Evolutionary conservation across 441 rosid species (phyloP).

Genomic region (Manihot esculenta): DNA sequence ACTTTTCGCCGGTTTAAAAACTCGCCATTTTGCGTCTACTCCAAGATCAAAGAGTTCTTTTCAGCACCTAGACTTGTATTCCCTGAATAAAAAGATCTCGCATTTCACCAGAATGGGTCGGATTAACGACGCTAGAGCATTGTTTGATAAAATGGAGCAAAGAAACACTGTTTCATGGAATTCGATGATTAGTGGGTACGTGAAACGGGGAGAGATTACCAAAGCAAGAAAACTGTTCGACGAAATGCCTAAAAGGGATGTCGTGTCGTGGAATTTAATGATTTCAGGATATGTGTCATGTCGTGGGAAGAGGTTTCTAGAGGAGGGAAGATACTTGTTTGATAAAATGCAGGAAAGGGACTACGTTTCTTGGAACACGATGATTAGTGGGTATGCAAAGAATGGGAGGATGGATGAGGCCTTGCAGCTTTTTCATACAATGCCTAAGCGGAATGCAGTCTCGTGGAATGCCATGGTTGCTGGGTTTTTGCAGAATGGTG

Average conservation of each 20-base stretch:
- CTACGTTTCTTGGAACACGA: constrained; percentile 64
- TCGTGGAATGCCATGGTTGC: constrained; percentile 59
- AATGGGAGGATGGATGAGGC: constrained; percentile 53
- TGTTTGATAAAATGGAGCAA: constrained; percentile 39
- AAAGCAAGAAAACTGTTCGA: constrained; percentile 62
- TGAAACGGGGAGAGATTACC: constrained; percentile 43
- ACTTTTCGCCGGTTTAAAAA: not conserved
- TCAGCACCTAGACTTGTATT: constrained; percentile 25
- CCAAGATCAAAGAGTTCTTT: constrained; percentile 16
- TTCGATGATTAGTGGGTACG: constrained; percentile 58
- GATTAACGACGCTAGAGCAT: constrained; percentile 46
- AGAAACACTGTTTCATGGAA: constrained; percentile 61
- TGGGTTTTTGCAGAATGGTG: constrained; percentile 50
- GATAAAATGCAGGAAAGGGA: constrained; percentile 58
- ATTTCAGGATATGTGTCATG: constrained; percentile 58
- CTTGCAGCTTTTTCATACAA: constrained; percentile 36
- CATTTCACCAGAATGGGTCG: constrained; percentile 42
- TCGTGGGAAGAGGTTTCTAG: constrained; percentile 38
- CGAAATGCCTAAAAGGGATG: constrained; percentile 57
- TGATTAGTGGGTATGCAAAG: constrained; percentile 68
- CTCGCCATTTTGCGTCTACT: not conserved
- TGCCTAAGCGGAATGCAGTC: constrained; percentile 50
- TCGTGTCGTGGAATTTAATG: constrained; percentile 63
- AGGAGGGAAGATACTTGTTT: constrained; percentile 55
- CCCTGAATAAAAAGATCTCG: constrained; percentile 42